Evolutionary conservation across 225 moss, liverwort and hornwort species (phyloP).

Genomic region (Physcomitrium patens): DNA sequence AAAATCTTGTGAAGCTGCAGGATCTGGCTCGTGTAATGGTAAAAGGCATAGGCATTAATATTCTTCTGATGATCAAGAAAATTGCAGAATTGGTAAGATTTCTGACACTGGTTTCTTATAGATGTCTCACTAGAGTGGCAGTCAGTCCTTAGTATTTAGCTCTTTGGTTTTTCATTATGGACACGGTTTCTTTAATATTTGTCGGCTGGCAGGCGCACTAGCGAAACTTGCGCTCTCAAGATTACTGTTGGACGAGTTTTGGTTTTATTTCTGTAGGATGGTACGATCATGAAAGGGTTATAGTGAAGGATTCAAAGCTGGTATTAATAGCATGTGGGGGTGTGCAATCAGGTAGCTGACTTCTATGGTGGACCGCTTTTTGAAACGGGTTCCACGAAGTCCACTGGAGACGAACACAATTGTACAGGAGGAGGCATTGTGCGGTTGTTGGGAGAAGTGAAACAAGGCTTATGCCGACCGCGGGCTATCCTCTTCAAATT

Average conservation of each 20-base stretch:
- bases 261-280: slow-evolving; percentile 4
- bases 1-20: slow-evolving; percentile 71
- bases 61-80: slow-evolving; percentile 77
- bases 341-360: slow-evolving; percentile 75
- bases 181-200: slow-evolving; percentile 3
- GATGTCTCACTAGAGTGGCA: background rate
- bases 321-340: slow-evolving; percentile 15
- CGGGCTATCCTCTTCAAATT: slow-evolving; percentile 94
- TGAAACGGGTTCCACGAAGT: slow-evolving; percentile 77
- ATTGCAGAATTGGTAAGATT: slow-evolving; percentile 89
- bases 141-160: slow-evolving; percentile 8
- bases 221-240: slow-evolving; percentile 13
- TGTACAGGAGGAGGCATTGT: slow-evolving; percentile 49
- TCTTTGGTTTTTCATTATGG: slow-evolving; percentile 16
- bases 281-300: slow-evolving; percentile 17
- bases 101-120: slow-evolving; percentile 25
- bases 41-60: slow-evolving; percentile 72
- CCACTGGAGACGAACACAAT: slow-evolving; percentile 54
- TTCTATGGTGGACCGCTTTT: slow-evolving; percentile 95
- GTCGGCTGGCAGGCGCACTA: slow-evolving; percentile 3
- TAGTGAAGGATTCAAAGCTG: slow-evolving; percentile 12
- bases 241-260: slow-evolving; percentile 18
- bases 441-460: slow-evolving; percentile 77
- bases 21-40: slow-evolving; percentile 73
- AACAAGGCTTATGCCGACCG: slow-evolving; percentile 86